These are phyloP conservation scores for Dendrocalamus sinicus DNA, from an alignment of 176 grass and related monocot species.

Conservation along the genomic window DNA sequence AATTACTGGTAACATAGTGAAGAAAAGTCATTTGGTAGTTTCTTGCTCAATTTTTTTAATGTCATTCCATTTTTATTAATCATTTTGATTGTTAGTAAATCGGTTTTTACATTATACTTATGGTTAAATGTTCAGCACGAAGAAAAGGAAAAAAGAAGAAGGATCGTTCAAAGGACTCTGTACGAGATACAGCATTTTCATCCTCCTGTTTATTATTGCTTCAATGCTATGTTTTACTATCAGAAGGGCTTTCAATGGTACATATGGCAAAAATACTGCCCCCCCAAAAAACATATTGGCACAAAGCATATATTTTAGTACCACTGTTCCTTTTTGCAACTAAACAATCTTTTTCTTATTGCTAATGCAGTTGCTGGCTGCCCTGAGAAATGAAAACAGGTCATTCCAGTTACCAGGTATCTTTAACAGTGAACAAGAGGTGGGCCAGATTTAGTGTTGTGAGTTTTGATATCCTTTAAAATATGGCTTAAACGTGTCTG, in stretches of 20 bases:
- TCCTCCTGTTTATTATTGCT: conserved; percentile 69
- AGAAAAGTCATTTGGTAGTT: conserved; percentile 10
- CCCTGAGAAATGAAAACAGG: conserved; percentile 75
- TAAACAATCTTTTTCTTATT: conserved; percentile 33
- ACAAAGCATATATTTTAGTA: background rate
- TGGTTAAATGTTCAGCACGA: conserved; percentile 57
- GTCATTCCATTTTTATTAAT: conserved; percentile 19
- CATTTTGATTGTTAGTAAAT: conserved; percentile 28
- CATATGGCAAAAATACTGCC: background rate
- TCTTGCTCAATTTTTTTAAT: background rate
- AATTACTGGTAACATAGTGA: background rate
- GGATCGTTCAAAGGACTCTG: conserved; percentile 66
- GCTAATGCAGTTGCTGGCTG: conserved; percentile 71
- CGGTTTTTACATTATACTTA: conserved; percentile 2
- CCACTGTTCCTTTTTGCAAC: conserved; percentile 11
- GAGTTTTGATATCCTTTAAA: conserved; percentile 8
- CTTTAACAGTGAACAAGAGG: conserved; percentile 96
- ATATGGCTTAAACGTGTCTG: conserved; percentile 3
- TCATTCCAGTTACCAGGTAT: conserved; percentile 66
- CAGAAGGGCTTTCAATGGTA: conserved; percentile 97
- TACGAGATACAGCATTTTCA: conserved; percentile 65
- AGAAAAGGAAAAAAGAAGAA: conserved; percentile 96
- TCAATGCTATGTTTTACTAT: conserved; percentile 88
- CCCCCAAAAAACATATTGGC: background rate
- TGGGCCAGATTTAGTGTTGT: conserved; percentile 38